These are phyloP conservation scores for Cladobotryum mycophilum DNA, from an alignment of 2,329 filamentous ascomycete genomes.

Conservation along the genomic window DNA sequence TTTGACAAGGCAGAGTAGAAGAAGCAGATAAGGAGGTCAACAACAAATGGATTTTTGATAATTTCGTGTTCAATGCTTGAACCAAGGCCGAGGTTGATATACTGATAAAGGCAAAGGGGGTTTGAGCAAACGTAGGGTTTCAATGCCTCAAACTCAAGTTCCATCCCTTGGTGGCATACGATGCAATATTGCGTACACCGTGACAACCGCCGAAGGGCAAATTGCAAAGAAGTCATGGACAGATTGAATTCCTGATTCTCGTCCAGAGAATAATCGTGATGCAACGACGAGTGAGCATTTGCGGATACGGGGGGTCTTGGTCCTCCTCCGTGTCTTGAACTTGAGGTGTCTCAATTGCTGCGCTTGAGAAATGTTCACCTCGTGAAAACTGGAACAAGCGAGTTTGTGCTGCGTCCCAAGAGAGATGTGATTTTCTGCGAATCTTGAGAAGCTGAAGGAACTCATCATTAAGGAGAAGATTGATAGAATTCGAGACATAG, in stretches of 20 bases:
- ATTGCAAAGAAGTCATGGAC: constrained; percentile 62
- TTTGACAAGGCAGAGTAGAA: constrained; percentile 56
- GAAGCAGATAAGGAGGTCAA: constrained; percentile 78
- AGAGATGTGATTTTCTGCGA: constrained; percentile 44
- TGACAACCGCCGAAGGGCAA: constrained; percentile 68
- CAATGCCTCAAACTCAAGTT: constrained; percentile 59
- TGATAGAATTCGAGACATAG: constrained; percentile 67
- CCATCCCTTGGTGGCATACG: constrained; percentile 67
- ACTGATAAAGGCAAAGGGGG: constrained; percentile 77
- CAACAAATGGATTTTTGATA: constrained; percentile 68
- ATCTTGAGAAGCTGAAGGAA: constrained; percentile 58
- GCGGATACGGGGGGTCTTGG: constrained; percentile 2
- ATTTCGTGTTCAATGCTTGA: constrained; percentile 83
- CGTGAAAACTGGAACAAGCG: constrained; percentile 6
- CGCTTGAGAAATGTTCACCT: not conserved
- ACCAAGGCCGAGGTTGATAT: constrained; percentile 79
- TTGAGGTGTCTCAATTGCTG: not conserved
- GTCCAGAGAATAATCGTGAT: constrained; percentile 24
- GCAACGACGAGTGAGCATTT: constrained; percentile 15
- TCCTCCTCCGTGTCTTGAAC: not conserved
- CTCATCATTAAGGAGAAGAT: constrained; percentile 52
- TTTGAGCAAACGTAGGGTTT: constrained; percentile 75
- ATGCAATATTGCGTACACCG: constrained; percentile 83
- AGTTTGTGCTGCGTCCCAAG: constrained; percentile 48
- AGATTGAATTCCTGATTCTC: constrained; percentile 38